These are phyloP conservation scores for Suillus ampliporus DNA, from an alignment of 768 basidiomycete genomes.

Conservation along the genomic window DNA sequence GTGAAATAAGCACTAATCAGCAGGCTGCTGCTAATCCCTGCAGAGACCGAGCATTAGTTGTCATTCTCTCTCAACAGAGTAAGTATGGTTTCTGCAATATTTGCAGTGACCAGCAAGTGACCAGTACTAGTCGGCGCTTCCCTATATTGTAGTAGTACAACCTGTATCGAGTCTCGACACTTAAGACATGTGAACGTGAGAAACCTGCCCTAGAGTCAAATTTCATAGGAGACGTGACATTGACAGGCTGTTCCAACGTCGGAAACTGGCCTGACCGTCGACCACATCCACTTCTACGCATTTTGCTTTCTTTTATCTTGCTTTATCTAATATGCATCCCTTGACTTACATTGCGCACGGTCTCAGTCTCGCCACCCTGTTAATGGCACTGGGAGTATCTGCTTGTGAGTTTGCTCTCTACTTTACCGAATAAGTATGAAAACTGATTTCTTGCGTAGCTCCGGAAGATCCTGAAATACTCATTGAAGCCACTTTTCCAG, in stretches of 20 bases:
- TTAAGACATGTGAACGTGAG: neutral
- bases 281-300: neutral
- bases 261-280: neutral
- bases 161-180: too few relatives aligned
- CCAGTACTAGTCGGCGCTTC: too few relatives aligned
- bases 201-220: constrained; percentile 33
- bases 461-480: constrained; percentile 58
- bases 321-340: constrained; percentile 39
- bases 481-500: constrained; percentile 63
- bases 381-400: constrained; percentile 36
- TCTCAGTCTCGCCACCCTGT: constrained; percentile 33
- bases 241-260: neutral
- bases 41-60: too few relatives aligned
- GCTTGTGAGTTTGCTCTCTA: constrained; percentile 27
- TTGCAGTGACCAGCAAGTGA: too few relatives aligned
- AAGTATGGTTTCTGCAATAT: too few relatives aligned
- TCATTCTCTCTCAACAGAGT: too few relatives aligned
- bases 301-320: constrained; percentile 7
- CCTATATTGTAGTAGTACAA: too few relatives aligned
- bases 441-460: constrained; percentile 16
- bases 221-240: constrained; percentile 34
- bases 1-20: too few relatives aligned
- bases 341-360: constrained; percentile 32
- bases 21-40: too few relatives aligned
- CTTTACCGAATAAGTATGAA: constrained; percentile 7